Conservation (phyloP, 169 alveolate species). For the Plasmodium berghei region DNA sequence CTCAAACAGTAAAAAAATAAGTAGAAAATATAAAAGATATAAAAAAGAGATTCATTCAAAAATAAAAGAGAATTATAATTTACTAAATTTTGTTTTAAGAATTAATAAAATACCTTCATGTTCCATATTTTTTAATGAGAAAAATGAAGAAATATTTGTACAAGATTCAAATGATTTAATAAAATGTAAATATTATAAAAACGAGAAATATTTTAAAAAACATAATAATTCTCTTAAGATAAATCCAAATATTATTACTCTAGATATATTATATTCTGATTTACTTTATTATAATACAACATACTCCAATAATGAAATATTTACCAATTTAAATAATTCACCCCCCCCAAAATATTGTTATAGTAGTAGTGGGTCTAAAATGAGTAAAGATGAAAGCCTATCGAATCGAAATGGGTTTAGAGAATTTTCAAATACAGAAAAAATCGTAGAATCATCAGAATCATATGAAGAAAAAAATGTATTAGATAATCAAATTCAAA, state of each 20-base stretch:
- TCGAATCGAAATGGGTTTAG: neutral
- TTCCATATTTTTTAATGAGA: conserved; percentile 49
- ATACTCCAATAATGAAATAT: neutral
- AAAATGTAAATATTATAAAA: neutral
- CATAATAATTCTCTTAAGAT: conserved; percentile 1
- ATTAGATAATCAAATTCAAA: neutral
- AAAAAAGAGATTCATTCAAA: neutral
- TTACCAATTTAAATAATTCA: neutral
- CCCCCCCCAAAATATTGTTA: neutral
- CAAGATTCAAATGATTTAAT: neutral
- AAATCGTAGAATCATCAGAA: neutral
- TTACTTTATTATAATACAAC: conserved; percentile 33
- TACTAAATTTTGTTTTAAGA: conserved; percentile 41
- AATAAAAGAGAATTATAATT: conserved; percentile 1
- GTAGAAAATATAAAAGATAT: neutral
- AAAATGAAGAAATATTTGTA: conserved; percentile 65
- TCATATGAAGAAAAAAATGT: neutral
- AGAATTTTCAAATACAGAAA: conserved; percentile 16
- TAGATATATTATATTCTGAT: conserved; percentile 54
- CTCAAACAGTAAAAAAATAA: neutral
- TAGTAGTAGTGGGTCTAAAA: no score
- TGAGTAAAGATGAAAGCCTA: neutral
- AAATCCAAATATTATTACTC: conserved; percentile 9
- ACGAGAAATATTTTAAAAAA: neutral
- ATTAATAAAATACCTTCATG: conserved; percentile 51